Evolutionary conservation across 345 rosid genomes (phyloP).

Genomic region (Lenwebbia sp.): DNA sequence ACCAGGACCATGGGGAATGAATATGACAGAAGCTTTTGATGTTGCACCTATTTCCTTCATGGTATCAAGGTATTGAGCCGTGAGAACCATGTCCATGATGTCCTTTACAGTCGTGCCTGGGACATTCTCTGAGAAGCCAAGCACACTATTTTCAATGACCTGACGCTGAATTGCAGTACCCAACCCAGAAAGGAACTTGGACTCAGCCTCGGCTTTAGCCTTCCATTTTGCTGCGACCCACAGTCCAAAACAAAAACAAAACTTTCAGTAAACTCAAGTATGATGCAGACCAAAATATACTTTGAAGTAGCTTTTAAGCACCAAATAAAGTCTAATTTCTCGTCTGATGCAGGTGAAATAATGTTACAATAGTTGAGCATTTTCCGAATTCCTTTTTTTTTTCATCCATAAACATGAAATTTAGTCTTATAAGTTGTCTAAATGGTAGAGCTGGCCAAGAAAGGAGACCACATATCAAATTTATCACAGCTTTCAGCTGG

Average conservation of each 20-base stretch:
- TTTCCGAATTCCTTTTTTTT: too few species aligned
- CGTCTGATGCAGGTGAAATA: not conserved
- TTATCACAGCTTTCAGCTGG: not conserved
- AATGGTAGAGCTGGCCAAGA: too few species aligned
- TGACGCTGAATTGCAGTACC: slow-evolving; percentile 12
- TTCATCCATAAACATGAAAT: not conserved
- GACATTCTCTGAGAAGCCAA: slow-evolving; percentile 7
- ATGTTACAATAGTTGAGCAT: not conserved
- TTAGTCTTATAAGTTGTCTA: too few species aligned
- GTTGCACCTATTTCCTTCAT: slow-evolving; percentile 9
- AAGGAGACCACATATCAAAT: too few species aligned
- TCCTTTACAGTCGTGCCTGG: slow-evolving; percentile 9
- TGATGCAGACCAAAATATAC: not conserved
- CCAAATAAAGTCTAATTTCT: not conserved
- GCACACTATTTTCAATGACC: slow-evolving; percentile 9
- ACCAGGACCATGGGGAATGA: slow-evolving; percentile 13
- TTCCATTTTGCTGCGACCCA: slow-evolving; percentile 5
- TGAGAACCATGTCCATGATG: slow-evolving; percentile 11
- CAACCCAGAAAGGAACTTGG: slow-evolving; percentile 10
- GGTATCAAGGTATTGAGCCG: slow-evolving; percentile 8
- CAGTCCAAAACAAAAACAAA: not conserved
- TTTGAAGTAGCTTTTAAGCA: not conserved
- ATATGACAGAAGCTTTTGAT: slow-evolving; percentile 3
- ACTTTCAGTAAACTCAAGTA: not conserved
- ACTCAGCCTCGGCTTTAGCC: slow-evolving; percentile 13